These are phyloP conservation scores for Thelonectria discophora DNA, from an alignment of 2,329 filamentous ascomycete species.

Conservation along the genomic window DNA sequence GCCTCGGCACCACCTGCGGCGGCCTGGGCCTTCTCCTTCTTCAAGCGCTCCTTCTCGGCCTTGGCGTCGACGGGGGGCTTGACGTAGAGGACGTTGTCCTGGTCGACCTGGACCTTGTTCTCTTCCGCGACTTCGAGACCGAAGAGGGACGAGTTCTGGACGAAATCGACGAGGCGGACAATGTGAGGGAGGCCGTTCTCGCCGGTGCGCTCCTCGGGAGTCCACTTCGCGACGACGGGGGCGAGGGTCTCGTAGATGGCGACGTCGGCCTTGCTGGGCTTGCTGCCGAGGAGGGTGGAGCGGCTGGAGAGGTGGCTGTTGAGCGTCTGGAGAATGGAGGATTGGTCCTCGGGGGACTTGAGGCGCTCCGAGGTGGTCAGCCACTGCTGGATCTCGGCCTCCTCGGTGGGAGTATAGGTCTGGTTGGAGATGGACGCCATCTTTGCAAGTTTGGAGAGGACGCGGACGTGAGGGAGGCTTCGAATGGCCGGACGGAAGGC, in stretches of 20 bases:
- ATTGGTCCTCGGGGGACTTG: slow-evolving; percentile 63
- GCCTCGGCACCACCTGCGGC: slow-evolving; percentile 61
- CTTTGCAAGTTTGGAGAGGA: slow-evolving; percentile 51
- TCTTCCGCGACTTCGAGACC: slow-evolving; percentile 73
- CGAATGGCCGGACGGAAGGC: slow-evolving; percentile 44
- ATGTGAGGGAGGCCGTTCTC: slow-evolving; percentile 90
- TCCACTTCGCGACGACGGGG: slow-evolving; percentile 81
- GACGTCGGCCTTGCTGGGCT: slow-evolving; percentile 88
- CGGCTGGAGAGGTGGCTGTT: slow-evolving; percentile 89
- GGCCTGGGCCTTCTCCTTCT: slow-evolving; percentile 89
- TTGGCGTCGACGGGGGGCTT: slow-evolving; percentile 91
- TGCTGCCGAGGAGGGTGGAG: slow-evolving; percentile 87
- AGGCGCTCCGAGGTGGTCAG: slow-evolving; percentile 79
- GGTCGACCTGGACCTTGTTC: slow-evolving; percentile 82
- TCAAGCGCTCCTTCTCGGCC: slow-evolving; percentile 94
- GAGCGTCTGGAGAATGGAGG: slow-evolving; percentile 77
- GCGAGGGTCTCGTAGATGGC: slow-evolving; percentile 83
- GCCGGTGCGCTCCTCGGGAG: slow-evolving; percentile 85
- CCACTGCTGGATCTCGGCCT: slow-evolving; percentile 91
- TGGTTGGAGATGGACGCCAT: slow-evolving; percentile 73
- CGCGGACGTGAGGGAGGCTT: slow-evolving; percentile 51
- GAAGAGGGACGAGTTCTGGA: slow-evolving; percentile 86
- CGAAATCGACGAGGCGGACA: slow-evolving; percentile 90
- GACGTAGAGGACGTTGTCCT: slow-evolving; percentile 82
- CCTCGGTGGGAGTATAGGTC: slow-evolving; percentile 80